Evolutionary conservation across 495 filamentous ascomycete species (phyloP), one percentile per base, ranked within the genome.

Genomic region (Penicillium lagena): DNA sequence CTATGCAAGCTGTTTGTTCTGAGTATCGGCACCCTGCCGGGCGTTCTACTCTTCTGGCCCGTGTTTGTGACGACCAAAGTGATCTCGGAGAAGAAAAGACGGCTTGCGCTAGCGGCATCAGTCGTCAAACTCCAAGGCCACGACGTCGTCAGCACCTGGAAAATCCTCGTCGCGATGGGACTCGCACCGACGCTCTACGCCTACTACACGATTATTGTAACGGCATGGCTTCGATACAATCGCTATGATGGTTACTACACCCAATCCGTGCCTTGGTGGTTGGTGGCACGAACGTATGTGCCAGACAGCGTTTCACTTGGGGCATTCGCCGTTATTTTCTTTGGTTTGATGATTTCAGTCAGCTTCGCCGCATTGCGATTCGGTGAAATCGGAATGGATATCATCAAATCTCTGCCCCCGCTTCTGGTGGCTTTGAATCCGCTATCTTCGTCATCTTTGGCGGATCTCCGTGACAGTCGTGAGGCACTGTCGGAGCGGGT

Each of bases 61-160:
- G 87, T 98, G 37, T 98, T 98, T 63, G 78, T 90, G 36, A 85
- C 82, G 12, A 83, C 87, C n/a, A 96, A 95, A 57, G 61, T 85
- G 38, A 95, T 95, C 51, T 94, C 88, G 22, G 82, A 80, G 43
- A 83, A 80, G 53, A 98, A 98, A 65, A 86, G 90, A 1, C 80
- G 78, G 49, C 82, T 89, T 59, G 93, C 93, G 0, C 77, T 98
- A 8, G 90, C 90, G 2, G 89, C 82, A 14, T 95, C 89, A 5
- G 86, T 86, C 2, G 93, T 98, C 50, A 98, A 98, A 60, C 78
- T 98, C 27, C 83, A 91, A 62, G 93, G 86, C 12, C 79, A 81
- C 36, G 93, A 98, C 58, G 93, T 98, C 12, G 88, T 98, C 68
- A 89, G 90, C 0, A 96, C 91, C 1, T 98, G 93, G 93, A 98